A percentile compares a stretch with the other conserved stretches of the same genome.
These are phyloP conservation scores for Magnusiomyces tetraspermus DNA, from an alignment of 1,139 yeast species.

Conservation along the genomic window DNA sequence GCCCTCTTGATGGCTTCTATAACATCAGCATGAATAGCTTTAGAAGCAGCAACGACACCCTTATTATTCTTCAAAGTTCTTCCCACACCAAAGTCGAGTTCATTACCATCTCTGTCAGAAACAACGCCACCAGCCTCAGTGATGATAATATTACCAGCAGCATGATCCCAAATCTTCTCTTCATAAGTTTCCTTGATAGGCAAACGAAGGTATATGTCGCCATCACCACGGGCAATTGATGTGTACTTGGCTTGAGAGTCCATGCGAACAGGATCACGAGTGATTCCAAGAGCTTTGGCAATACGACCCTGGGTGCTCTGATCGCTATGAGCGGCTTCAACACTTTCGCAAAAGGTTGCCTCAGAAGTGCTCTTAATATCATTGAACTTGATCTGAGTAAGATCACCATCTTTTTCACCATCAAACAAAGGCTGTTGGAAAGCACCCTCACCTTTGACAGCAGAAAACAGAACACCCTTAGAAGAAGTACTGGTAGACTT, in stretches of 20 bases:
- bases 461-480: conserved; percentile 66
- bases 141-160: conserved; percentile 83
- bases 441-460: conserved; percentile 67
- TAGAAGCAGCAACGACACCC: conserved; percentile 88
- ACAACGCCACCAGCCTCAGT: conserved; percentile 89
- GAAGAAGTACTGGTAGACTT: conserved; percentile 27
- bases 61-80: conserved; percentile 61
- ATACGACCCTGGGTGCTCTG: conserved; percentile 79
- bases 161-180: conserved; percentile 98
- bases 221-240: conserved; percentile 80
- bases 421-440: conserved; percentile 31
- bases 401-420: conserved; percentile 9
- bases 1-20: conserved; percentile 46
- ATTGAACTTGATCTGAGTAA: conserved; percentile 28
- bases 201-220: conserved; percentile 81
- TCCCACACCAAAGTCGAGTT: conserved; percentile 78
- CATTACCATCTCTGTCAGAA: conserved; percentile 66
- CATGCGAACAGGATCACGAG: conserved; percentile 42
- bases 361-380: conserved; percentile 29
- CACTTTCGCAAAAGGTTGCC: conserved; percentile 83
- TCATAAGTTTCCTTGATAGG: conserved; percentile 69
- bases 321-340: conserved; percentile 93
- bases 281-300: conserved; percentile 57
- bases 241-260: conserved; percentile 97
- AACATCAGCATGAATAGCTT: conserved; percentile 50